Evolutionary conservation across 2,329 filamentous ascomycete species (phyloP), one percentile per base, ranked within the genome.

Genomic region (Fusarium guadeloupense): DNA sequence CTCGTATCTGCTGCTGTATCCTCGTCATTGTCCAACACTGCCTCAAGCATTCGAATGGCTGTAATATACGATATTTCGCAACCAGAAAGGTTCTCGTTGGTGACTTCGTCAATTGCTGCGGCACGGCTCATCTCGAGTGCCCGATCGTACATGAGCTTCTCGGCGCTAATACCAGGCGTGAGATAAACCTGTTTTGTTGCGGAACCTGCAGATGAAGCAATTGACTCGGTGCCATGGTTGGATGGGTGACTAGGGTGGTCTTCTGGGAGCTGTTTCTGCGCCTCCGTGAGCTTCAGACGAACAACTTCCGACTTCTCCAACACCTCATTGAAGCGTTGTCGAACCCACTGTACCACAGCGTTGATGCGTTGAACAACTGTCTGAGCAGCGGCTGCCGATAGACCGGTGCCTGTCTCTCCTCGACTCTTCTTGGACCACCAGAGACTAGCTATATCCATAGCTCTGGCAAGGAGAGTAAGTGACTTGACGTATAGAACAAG

Each of bases 61-160:
- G 95, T 98, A 48, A 92, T 84, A 72, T 99, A 99, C 16, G 93
- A 93, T 21, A 97, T 88, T 72, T 98, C 93, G 72, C 94, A 98
- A 14, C 93, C 92, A 1, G 81, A 78, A 20, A 98, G 80, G 74
- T 98, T 93, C 61, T 95, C 91, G 53, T 94, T 93, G 3, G 95
- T 92, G 43, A 99, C 90, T 77, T 99, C 95, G 69, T 96, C 96
- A 71, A 98, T 95, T 8, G 95, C 95, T 8, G 95, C 94, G 5
- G 91, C 88, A 46, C 93, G 88, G 74, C 93, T 97, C 95, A 99
- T 98, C 74, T 99, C 95, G 19, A 98, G 80, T 1, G 95, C 95
- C 40, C 95, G 91, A 68, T 99, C 95, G 73, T 97, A 99, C 93
- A 99, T 97, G 39, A 99, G 81, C 77, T 93, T 97, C 78, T 98